Evolutionary conservation across 768 basidiomycete genomes (phyloP).

Genomic region (Lyophyllum semitale): DNA sequence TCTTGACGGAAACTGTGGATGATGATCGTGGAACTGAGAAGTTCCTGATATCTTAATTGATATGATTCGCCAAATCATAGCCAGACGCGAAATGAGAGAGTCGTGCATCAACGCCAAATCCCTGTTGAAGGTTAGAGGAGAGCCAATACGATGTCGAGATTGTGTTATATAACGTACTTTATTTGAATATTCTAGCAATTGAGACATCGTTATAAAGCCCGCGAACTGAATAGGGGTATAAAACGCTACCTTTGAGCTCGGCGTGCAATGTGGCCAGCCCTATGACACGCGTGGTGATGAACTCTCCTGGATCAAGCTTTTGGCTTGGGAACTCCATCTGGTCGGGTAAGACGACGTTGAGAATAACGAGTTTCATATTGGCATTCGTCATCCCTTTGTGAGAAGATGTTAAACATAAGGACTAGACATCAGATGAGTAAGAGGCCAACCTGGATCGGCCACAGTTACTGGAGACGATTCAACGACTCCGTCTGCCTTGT

Average conservation of each 20-base stretch:
- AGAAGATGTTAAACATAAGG: conserved; percentile 2
- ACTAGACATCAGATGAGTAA: neutral
- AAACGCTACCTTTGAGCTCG: conserved; percentile 62
- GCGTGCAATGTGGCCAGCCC: conserved; percentile 63
- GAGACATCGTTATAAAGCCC: neutral
- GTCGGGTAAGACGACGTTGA: conserved; percentile 69
- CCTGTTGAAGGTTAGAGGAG: conserved; percentile 33
- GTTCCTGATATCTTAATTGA: conserved; percentile 13
- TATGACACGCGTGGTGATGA: conserved; percentile 74
- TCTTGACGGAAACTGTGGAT: no score
- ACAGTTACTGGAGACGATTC: conserved; percentile 66
- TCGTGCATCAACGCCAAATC: conserved; percentile 73
- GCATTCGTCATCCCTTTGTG: conserved; percentile 90
- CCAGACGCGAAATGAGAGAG: conserved; percentile 77
- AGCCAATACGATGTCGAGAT: neutral
- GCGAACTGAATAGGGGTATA: neutral
- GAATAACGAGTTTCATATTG: conserved; percentile 85
- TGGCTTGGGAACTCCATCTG: conserved; percentile 69
- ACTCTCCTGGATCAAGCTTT: conserved; percentile 85
- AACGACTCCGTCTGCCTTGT: conserved; percentile 62
- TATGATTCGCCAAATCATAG: conserved; percentile 53
- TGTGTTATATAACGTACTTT: conserved; percentile 42
- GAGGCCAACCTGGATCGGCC: conserved; percentile 64
- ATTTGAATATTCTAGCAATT: conserved; percentile 50
- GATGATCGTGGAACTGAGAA: neutral